These are phyloP conservation scores for Volvariella surrecta DNA, from an alignment of 1,284 basidiomycete species.

Conservation along the genomic window DNA sequence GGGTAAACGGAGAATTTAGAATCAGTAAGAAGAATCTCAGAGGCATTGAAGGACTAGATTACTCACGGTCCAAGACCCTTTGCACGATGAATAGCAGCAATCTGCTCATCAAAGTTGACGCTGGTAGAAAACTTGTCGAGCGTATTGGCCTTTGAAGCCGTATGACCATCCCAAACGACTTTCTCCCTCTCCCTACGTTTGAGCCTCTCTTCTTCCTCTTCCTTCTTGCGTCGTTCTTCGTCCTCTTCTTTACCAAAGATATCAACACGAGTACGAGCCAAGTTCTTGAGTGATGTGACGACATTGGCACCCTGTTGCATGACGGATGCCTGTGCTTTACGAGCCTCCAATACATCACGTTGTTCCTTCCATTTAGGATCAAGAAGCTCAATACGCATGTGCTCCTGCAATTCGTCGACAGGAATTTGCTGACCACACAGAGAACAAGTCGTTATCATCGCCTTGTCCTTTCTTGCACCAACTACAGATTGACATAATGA, in stretches of 20 bases:
- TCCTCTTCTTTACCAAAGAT: constrained; percentile 90
- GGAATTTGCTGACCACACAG: constrained; percentile 94
- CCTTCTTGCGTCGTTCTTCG: constrained; percentile 76
- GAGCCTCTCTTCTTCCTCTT: constrained; percentile 78
- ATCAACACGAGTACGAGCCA: constrained; percentile 88
- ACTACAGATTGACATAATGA: constrained; percentile 30
- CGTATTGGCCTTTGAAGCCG: constrained; percentile 81
- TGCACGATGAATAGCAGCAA: constrained; percentile 85
- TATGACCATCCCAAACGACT: constrained; percentile 94
- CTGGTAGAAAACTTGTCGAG: constrained; percentile 86
- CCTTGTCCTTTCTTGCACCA: constrained; percentile 56
- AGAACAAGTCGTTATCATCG: constrained; percentile 79
- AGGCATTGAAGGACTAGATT: constrained; percentile 8
- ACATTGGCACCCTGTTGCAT: constrained; percentile 88
- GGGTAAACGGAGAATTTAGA: constrained; percentile 4
- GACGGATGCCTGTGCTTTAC: constrained; percentile 86
- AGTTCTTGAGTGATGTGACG: constrained; percentile 82
- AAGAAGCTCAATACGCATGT: constrained; percentile 96
- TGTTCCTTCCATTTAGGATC: constrained; percentile 98
- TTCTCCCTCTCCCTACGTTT: constrained; percentile 81
- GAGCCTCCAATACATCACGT: constrained; percentile 77
- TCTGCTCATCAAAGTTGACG: constrained; percentile 92
- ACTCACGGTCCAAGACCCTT: constrained; percentile 80
- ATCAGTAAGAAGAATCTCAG: neutral
- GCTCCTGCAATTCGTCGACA: constrained; percentile 92